These are phyloP conservation scores for Aspergillus cejpii DNA, from an alignment of 2,329 filamentous ascomycete species.

Conservation along the genomic window DNA sequence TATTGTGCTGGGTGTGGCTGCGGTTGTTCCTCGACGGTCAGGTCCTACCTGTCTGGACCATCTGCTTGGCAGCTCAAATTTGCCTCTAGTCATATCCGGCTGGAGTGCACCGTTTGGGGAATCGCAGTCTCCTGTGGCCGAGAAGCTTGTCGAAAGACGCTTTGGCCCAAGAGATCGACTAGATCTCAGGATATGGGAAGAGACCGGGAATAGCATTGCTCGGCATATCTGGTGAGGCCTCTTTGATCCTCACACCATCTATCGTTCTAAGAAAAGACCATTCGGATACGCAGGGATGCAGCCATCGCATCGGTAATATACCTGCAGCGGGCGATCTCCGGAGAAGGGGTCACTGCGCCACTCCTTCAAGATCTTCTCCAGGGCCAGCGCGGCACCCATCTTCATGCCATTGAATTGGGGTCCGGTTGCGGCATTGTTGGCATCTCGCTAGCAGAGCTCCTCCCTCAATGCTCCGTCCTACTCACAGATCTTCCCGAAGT, in stretches of 20 bases:
- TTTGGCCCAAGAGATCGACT: slow-evolving; percentile 41
- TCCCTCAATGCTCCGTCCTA: slow-evolving; percentile 48
- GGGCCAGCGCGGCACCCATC: slow-evolving; percentile 22
- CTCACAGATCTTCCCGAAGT: slow-evolving; percentile 63
- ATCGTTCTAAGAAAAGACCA: slow-evolving; percentile 11
- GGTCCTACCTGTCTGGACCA: slow-evolving; percentile 12
- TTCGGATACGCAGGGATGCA: slow-evolving; percentile 46
- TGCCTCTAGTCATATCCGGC: slow-evolving; percentile 50
- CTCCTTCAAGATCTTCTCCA: slow-evolving; percentile 31
- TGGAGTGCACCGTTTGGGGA: slow-evolving; percentile 48
- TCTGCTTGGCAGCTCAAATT: slow-evolving; percentile 15
- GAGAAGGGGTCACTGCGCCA: slow-evolving; percentile 21
- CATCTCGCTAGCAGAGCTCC: slow-evolving; percentile 53
- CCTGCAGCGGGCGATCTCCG: slow-evolving; percentile 41
- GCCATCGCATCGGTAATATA: slow-evolving; percentile 53
- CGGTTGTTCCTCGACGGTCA: slow-evolving; percentile 9
- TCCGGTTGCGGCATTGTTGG: slow-evolving; percentile 64
- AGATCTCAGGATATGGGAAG: slow-evolving; percentile 55
- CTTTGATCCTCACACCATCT: background rate
- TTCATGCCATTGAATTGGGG: slow-evolving; percentile 58
- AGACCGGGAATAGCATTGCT: slow-evolving; percentile 66
- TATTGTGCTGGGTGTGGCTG: slow-evolving; percentile 25
- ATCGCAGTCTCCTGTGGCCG: slow-evolving; percentile 37
- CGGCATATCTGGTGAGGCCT: slow-evolving; percentile 59
- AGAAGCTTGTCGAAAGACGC: slow-evolving; percentile 51